These are phyloP conservation scores for Bretziella fagacearum DNA, from an alignment of 2,329 filamentous ascomycete genomes.

Conservation along the genomic window DNA sequence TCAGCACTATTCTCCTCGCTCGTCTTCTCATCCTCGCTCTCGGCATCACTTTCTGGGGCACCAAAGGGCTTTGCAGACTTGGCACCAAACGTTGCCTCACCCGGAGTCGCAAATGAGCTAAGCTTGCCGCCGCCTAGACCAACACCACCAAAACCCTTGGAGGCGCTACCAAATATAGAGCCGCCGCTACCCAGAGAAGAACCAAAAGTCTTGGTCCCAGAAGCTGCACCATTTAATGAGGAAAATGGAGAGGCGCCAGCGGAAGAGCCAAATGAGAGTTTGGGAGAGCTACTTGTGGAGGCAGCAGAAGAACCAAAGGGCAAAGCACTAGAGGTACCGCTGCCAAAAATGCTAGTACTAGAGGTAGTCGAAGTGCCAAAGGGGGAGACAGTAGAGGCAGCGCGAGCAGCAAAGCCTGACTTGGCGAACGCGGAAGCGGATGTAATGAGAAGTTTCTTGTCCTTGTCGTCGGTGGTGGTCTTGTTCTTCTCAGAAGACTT, in stretches of 20 bases:
- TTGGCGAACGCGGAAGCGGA: slow-evolving; percentile 47
- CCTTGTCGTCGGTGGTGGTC: slow-evolving; percentile 18
- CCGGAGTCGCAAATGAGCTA: slow-evolving; percentile 43
- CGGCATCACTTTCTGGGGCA: slow-evolving; percentile 49
- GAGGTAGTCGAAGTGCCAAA: slow-evolving; percentile 38
- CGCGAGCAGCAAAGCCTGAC: slow-evolving; percentile 52
- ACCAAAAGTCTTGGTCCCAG: slow-evolving; percentile 30
- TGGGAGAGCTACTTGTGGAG: slow-evolving; percentile 22
- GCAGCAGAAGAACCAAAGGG: slow-evolving; percentile 20
- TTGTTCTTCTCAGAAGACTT: slow-evolving; percentile 17
- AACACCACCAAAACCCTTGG: slow-evolving; percentile 43
- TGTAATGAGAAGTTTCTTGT: slow-evolving; percentile 23
- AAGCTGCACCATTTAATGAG: slow-evolving; percentile 18
- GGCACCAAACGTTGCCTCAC: slow-evolving; percentile 25
- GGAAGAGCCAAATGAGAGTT: slow-evolving; percentile 32
- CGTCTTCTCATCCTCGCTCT: slow-evolving; percentile 29
- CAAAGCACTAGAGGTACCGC: slow-evolving; percentile 17
- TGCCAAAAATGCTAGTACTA: slow-evolving; percentile 19
- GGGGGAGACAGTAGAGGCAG: slow-evolving; percentile 42
- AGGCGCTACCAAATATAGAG: slow-evolving; percentile 27
- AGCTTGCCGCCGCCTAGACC: slow-evolving; percentile 22
- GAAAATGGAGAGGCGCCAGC: slow-evolving; percentile 31
- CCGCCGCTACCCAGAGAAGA: slow-evolving; percentile 23
- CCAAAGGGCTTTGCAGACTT: slow-evolving; percentile 61
- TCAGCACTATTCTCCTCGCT: slow-evolving; percentile 27